These are phyloP conservation scores for Kuraishia borneana DNA, from an alignment of 805 yeast species.

Conservation along the genomic window DNA sequence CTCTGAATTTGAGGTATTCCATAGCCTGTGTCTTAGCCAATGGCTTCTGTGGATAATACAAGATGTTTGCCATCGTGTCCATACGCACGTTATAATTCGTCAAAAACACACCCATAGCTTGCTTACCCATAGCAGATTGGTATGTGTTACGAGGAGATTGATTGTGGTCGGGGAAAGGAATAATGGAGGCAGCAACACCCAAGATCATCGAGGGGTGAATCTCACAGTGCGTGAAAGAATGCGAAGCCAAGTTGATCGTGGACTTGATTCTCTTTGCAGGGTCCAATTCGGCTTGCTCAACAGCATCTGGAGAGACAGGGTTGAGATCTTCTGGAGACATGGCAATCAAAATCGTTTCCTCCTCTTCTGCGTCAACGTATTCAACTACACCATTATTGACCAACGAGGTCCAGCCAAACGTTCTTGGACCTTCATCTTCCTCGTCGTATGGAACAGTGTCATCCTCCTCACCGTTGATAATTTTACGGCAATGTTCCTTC, in stretches of 20 bases:
- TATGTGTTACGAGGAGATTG: conserved; percentile 99
- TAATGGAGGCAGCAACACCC: conserved; percentile 97
- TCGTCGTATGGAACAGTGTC: conserved; percentile 37
- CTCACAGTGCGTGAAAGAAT: conserved; percentile 96
- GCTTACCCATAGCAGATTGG: conserved; percentile 99
- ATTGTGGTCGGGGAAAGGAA: conserved; percentile 99
- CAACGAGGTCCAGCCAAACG: conserved; percentile 76
- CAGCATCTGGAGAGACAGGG: conserved; percentile 29
- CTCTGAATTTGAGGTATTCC: conserved; percentile 96
- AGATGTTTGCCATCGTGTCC: conserved; percentile 99
- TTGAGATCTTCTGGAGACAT: conserved; percentile 97
- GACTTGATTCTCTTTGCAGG: conserved; percentile 81
- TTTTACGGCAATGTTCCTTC: conserved; percentile 71
- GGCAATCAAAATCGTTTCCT: conserved; percentile 95
- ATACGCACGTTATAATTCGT: conserved; percentile 93
- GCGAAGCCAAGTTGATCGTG: conserved; percentile 33
- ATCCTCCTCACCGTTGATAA: conserved; percentile 52
- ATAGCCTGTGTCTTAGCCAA: conserved; percentile 95
- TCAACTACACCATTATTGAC: conserved; percentile 84
- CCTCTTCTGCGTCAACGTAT: conserved; percentile 98
- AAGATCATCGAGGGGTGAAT: conserved; percentile 98
- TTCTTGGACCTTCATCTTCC: conserved; percentile 24
- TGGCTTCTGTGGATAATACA: conserved; percentile 97
- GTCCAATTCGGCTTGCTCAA: conserved; percentile 37
- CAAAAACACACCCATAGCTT: conserved; percentile 98